Percentiles rank a stretch among this genome's conserved stretches.
phyloP scores from a whole-genome alignment of 1,284 basidiomycete genomes.

The Leccinum griseonigrum region DNA sequence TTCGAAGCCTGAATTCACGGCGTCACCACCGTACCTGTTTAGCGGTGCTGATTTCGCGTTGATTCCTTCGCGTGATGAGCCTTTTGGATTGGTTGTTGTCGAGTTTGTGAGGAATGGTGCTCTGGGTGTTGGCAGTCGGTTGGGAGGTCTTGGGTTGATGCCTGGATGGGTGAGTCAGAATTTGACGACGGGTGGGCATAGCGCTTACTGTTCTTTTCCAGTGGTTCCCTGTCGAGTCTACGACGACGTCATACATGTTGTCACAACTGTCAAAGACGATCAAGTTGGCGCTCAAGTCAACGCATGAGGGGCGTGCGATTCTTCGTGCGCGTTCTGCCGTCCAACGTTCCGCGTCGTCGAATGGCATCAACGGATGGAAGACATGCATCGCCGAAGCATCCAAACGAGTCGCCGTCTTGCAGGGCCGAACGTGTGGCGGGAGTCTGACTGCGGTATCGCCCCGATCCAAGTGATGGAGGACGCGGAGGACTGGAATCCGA shows the following conservation, averaged over 20 bases:
- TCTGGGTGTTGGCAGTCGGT: slow-evolving; percentile 87
- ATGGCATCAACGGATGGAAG: slow-evolving; percentile 93
- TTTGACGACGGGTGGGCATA: neutral
- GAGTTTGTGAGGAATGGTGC: slow-evolving; percentile 95
- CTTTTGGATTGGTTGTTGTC: slow-evolving; percentile 91
- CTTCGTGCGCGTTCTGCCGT: slow-evolving; percentile 89
- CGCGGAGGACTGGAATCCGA: slow-evolving; percentile 56
- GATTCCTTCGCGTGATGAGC: slow-evolving; percentile 92
- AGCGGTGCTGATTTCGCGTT: slow-evolving; percentile 92
- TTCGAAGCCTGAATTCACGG: slow-evolving; percentile 93
- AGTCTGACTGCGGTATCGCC: slow-evolving; percentile 63
- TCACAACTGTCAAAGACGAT: slow-evolving; percentile 92
- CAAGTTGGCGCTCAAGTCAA: slow-evolving; percentile 89
- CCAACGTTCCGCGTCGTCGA: slow-evolving; percentile 94
- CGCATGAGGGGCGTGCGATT: slow-evolving; percentile 86
- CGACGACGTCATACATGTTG: slow-evolving; percentile 87
- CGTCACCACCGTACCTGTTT: slow-evolving; percentile 89
- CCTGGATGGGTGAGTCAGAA: slow-evolving; percentile 84
- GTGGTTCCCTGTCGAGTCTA: slow-evolving; percentile 96
- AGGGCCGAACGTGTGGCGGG: slow-evolving; percentile 73
- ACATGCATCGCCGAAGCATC: slow-evolving; percentile 89
- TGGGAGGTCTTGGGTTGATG: slow-evolving; percentile 93
- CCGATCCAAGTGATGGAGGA: slow-evolving; percentile 43
- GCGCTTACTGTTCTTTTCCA: slow-evolving; percentile 29
- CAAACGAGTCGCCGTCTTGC: slow-evolving; percentile 65